Evolutionary conservation across 176 grass and related monocot species (phyloP).

Genomic region (Avena eriantha): DNA sequence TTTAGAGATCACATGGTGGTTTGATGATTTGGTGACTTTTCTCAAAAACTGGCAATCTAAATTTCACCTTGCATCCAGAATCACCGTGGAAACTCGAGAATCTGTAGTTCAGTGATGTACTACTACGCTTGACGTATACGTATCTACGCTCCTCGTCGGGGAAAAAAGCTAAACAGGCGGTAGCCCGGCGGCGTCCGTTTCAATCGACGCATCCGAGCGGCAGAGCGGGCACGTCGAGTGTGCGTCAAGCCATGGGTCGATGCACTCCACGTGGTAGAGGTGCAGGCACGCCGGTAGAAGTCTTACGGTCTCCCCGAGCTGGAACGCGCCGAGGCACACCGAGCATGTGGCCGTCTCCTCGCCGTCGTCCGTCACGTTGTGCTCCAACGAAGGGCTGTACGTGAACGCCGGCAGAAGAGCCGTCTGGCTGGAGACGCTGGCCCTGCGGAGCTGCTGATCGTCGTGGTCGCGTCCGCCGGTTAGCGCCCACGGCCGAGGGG

Average conservation of each 20-base stretch:
- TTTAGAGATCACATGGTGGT: no score
- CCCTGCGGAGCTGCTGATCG: not conserved
- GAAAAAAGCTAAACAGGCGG: conserved; percentile 9
- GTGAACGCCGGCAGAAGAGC: conserved; percentile 38
- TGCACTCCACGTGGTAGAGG: conserved; percentile 56
- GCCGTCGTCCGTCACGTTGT: not conserved
- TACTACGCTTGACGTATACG: not conserved
- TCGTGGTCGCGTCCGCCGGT: not conserved
- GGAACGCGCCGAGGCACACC: conserved; percentile 56
- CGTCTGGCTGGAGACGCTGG: not conserved
- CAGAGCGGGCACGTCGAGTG: conserved; percentile 61
- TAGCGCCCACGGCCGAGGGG: not conserved
- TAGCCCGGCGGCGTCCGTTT: not conserved
- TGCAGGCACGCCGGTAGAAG: conserved; percentile 53
- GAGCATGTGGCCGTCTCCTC: conserved; percentile 39
- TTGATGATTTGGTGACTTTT: no score
- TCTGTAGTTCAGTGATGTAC: not conserved
- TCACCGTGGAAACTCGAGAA: not conserved
- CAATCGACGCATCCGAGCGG: not conserved
- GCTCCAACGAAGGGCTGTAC: conserved; percentile 26
- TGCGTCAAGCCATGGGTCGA: conserved; percentile 53
- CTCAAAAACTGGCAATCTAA: no score
- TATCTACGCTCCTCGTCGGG: not conserved
- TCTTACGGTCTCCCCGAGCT: conserved; percentile 41
- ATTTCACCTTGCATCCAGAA: no score